Conservation (phyloP, 805 yeast species). For the Yamadazyma takamatsuzukensis region DNA sequence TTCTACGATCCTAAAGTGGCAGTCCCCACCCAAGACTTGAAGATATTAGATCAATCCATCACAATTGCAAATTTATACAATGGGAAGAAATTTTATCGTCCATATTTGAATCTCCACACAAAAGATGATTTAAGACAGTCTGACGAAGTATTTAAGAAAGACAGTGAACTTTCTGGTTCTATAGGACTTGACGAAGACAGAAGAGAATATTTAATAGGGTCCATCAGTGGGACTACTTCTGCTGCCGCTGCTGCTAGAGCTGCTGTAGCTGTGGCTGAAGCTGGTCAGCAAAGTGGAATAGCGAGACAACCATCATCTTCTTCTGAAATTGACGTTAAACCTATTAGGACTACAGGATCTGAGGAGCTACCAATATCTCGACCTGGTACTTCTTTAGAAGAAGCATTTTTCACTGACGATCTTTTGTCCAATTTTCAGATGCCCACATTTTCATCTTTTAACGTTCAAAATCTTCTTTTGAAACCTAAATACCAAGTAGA, state of each 20-base stretch:
- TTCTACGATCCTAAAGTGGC: slow-evolving; percentile 28
- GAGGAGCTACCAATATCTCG: slow-evolving; percentile 3
- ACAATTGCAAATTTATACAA: slow-evolving; percentile 39
- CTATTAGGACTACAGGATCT: neutral
- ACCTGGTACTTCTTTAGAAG: slow-evolving; percentile 9
- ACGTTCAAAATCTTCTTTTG: slow-evolving; percentile 12
- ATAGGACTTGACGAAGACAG: neutral
- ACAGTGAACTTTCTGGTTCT: slow-evolving; percentile 10
- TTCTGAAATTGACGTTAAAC: too few relatives aligned
- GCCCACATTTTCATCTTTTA: slow-evolving; percentile 9
- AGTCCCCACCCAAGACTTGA: slow-evolving; percentile 5
- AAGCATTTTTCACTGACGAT: slow-evolving; percentile 13
- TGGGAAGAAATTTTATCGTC: slow-evolving; percentile 28
- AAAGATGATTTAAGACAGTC: slow-evolving; percentile 29
- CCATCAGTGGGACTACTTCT: neutral
- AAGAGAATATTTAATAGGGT: neutral
- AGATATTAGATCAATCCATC: slow-evolving; percentile 40
- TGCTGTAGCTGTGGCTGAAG: too few relatives aligned
- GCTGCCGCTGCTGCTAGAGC: too few relatives aligned
- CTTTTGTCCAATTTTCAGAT: slow-evolving; percentile 6
- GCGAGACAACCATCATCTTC: too few relatives aligned
- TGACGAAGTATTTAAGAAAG: slow-evolving; percentile 27
- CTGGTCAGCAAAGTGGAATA: too few relatives aligned
- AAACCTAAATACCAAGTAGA: slow-evolving; percentile 12
- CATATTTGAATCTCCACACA: slow-evolving; percentile 29